Evolutionary conservation across 441 rosid genomes (phyloP).

Genomic region (Sinapis alba): DNA sequence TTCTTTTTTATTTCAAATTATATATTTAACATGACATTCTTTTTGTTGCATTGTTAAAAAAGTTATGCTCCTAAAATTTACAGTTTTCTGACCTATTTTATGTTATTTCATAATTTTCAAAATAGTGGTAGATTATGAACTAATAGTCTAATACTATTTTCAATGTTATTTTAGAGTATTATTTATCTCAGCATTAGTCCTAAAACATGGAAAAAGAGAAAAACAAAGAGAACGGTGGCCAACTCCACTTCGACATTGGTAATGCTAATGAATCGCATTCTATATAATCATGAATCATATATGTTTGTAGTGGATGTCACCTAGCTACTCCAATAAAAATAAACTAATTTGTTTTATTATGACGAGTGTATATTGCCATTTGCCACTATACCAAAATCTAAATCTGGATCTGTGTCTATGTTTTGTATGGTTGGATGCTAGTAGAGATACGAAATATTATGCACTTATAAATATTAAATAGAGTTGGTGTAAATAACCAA

Average conservation of each 20-base stretch:
- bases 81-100: background rate
- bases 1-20: background rate
- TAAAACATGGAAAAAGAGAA: constrained; percentile 19
- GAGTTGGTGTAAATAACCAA: constrained; percentile 3
- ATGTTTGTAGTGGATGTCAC: constrained; percentile 25
- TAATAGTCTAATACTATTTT: background rate
- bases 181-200: constrained; percentile 13
- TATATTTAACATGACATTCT: background rate
- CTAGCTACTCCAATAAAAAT: constrained; percentile 28
- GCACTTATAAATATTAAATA: background rate
- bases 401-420: constrained; percentile 42
- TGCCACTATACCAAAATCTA: constrained; percentile 35
- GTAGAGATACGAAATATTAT: background rate
- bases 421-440: constrained; percentile 34
- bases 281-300: constrained; percentile 4
- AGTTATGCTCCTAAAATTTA: background rate
- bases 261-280: background rate
- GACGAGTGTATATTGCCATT: constrained; percentile 8
- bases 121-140: background rate
- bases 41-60: background rate
- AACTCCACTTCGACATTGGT: constrained; percentile 28
- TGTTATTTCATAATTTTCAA: background rate
- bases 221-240: constrained; percentile 33
- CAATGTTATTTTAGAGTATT: background rate
- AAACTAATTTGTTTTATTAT: background rate